Conservation (phyloP, 495 filamentous ascomycete genomes). For the Lasiosphaeria hispida region DNA sequence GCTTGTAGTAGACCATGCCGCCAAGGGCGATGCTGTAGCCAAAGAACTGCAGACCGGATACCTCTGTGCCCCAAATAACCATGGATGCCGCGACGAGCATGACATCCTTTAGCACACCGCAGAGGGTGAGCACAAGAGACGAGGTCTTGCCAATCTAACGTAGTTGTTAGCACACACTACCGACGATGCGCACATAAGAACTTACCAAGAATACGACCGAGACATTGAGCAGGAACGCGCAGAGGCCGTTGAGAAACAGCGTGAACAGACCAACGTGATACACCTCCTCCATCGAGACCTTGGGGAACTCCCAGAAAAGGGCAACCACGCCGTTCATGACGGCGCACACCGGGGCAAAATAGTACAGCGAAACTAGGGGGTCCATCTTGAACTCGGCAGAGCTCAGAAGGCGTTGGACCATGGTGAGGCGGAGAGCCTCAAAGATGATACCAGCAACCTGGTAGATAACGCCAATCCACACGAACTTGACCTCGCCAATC, state of each 20-base stretch:
- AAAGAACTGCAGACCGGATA: constrained; percentile 83
- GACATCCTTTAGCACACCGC: constrained; percentile 98
- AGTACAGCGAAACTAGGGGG: constrained; percentile 91
- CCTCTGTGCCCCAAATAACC: constrained; percentile 80
- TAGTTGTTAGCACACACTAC: neutral
- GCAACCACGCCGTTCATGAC: constrained; percentile 81
- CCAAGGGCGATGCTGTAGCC: constrained; percentile 88
- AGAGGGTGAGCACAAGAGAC: constrained; percentile 92
- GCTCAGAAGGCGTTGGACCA: constrained; percentile 87
- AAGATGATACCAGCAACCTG: constrained; percentile 82
- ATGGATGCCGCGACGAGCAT: constrained; percentile 88
- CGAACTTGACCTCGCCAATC: constrained; percentile 89
- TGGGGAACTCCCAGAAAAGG: constrained; percentile 74
- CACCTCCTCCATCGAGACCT: constrained; percentile 67
- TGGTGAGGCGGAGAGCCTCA: constrained; percentile 85
- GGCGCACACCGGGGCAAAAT: constrained; percentile 91
- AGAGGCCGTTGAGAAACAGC: constrained; percentile 74
- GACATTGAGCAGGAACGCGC: constrained; percentile 87
- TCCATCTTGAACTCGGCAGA: constrained; percentile 97
- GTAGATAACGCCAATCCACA: constrained; percentile 81
- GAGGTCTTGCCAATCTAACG: constrained; percentile 93
- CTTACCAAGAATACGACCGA: constrained; percentile 92
- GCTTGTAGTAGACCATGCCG: constrained; percentile 96
- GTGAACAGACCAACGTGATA: constrained; percentile 70
- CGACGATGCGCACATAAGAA: neutral